These are phyloP conservation scores for Botryotinia calthae DNA, from an alignment of 2,329 filamentous ascomycete species.

Conservation along the genomic window DNA sequence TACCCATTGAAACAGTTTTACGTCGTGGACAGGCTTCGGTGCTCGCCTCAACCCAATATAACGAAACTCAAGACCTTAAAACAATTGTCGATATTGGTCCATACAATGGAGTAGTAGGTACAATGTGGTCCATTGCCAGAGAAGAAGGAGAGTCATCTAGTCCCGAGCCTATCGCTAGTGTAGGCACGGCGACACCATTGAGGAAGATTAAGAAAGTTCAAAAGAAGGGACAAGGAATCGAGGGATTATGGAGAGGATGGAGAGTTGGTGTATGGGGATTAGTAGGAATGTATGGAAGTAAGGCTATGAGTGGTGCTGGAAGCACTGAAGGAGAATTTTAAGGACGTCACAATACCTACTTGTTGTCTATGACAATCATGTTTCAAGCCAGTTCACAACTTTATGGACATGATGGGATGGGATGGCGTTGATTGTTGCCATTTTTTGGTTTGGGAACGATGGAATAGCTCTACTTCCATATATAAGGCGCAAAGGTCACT, in stretches of 20 bases:
- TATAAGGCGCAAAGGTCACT: conserved; percentile 7
- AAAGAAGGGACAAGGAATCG: conserved; percentile 51
- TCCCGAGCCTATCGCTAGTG: conserved; percentile 6
- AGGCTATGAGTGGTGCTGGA: conserved; percentile 35
- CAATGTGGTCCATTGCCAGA: conserved; percentile 80
- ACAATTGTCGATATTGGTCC: conserved; percentile 76
- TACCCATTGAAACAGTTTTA: conserved; percentile 89
- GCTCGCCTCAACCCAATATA: conserved; percentile 42
- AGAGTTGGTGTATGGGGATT: conserved; percentile 57
- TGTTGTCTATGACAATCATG: conserved; percentile 9
- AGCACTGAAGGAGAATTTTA: conserved; percentile 37
- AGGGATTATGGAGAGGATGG: conserved; percentile 57
- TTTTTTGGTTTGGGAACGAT: background rate
- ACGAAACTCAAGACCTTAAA: conserved; percentile 41
- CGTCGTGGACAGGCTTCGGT: conserved; percentile 82
- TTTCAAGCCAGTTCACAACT: background rate
- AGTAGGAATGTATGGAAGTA: conserved; percentile 51
- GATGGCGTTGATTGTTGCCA: background rate
- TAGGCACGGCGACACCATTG: conserved; percentile 6
- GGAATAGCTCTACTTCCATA: conserved; percentile 5
- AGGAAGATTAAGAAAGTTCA: conserved; percentile 25
- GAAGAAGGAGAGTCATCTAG: conserved; percentile 70
- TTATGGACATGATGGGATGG: background rate
- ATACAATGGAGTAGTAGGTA: conserved; percentile 85
- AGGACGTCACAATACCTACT: conserved; percentile 7